phyloP scores from a whole-genome alignment of 352 stramenopile genomes.

The Phytophthora rubi region DNA sequence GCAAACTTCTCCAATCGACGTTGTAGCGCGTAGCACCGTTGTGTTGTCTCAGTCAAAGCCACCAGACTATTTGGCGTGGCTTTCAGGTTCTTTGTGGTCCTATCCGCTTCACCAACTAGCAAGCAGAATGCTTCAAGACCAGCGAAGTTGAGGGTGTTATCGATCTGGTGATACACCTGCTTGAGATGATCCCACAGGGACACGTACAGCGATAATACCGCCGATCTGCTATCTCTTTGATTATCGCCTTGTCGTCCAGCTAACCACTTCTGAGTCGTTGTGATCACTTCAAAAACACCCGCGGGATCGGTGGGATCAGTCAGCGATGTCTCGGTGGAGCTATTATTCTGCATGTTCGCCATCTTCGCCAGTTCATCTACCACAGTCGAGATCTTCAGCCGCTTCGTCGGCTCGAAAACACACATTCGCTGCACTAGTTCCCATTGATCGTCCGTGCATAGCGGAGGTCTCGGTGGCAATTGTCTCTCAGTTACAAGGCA shows the following conservation, averaged over 20 bases:
- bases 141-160: not conserved
- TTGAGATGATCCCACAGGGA: not conserved
- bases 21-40: not conserved
- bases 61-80: not conserved
- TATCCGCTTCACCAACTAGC: not conserved
- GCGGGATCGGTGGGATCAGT: not conserved
- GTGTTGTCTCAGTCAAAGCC: not conserved
- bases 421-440: conserved; percentile 5
- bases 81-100: not conserved
- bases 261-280: no score
- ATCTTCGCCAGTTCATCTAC: not conserved
- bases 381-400: not conserved
- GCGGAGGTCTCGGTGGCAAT: not conserved
- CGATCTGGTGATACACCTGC: not conserved
- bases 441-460: not conserved
- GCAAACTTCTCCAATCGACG: not conserved
- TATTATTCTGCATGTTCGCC: not conserved
- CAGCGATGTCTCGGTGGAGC: not conserved
- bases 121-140: not conserved
- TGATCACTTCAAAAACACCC: not conserved
- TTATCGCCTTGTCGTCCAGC: no score
- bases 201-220: no score
- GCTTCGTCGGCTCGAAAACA: not conserved
- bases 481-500: not conserved
- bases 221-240: no score